phyloP scores from a whole-genome alignment of 257 asterid genomes.

The Cordia subcordata region DNA sequence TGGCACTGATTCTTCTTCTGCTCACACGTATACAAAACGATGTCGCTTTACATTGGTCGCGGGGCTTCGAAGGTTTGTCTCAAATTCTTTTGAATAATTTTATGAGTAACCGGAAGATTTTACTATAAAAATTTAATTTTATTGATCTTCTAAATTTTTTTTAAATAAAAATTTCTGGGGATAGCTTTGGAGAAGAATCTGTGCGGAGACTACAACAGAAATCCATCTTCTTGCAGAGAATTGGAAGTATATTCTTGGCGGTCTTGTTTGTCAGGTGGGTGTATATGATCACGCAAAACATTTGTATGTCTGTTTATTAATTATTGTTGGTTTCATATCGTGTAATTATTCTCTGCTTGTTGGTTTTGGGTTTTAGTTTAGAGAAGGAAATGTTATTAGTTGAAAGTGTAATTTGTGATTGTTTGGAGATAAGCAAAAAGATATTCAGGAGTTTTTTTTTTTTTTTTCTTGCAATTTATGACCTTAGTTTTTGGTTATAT shows the following conservation, averaged over 20 bases:
- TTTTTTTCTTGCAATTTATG: background rate
- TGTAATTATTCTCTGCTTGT: too few species aligned
- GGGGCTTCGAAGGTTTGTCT: slow-evolving; percentile 3
- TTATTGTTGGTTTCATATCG: background rate
- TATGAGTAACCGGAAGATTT: too few species aligned
- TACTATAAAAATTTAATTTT: too few species aligned
- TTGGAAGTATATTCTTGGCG: slow-evolving; percentile 67
- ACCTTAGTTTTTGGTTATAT: background rate
- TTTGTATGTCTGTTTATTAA: background rate
- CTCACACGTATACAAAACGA: slow-evolving; percentile 31
- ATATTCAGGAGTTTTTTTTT: too few species aligned
- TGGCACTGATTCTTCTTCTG: slow-evolving; percentile 46
- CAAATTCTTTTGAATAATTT: background rate
- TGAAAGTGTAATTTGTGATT: too few species aligned
- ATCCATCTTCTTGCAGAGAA: slow-evolving; percentile 57
- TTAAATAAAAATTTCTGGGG: slow-evolving; percentile 2
- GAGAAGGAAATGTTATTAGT: too few species aligned
- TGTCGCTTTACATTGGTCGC: slow-evolving; percentile 67
- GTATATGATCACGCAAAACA: background rate
- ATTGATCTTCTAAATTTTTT: background rate
- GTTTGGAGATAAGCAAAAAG: too few species aligned
- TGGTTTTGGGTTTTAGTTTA: too few species aligned
- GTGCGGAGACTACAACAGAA: slow-evolving; percentile 48
- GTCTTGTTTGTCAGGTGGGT: slow-evolving; percentile 55
- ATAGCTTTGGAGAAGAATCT: slow-evolving; percentile 66